phyloP scores from a whole-genome alignment of 441 rosid genomes.

The Kokia cookei region DNA sequence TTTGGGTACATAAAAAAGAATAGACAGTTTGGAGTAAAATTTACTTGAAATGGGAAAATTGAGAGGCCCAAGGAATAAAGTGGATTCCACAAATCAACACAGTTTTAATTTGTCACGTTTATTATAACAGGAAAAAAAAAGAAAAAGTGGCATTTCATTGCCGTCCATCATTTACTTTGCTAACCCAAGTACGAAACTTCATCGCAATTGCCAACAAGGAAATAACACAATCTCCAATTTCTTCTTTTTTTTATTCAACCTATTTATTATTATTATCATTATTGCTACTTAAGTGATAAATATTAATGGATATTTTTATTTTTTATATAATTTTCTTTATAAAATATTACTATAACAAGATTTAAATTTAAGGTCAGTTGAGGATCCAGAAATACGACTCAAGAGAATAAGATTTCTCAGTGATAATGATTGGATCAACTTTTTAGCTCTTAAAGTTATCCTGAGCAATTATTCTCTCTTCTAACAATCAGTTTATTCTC shows the following conservation, averaged over 20 bases:
- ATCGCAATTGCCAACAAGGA: neutral
- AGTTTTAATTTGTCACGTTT: neutral
- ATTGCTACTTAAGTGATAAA: too few relatives aligned
- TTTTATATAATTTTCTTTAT: too few relatives aligned
- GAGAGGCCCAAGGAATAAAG: neutral
- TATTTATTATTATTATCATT: too few relatives aligned
- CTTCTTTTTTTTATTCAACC: neutral
- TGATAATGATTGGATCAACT: too few relatives aligned
- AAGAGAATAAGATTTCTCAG: too few relatives aligned
- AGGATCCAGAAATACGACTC: too few relatives aligned
- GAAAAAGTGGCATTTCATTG: neutral
- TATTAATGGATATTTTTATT: too few relatives aligned
- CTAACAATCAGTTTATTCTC: rapidly evolving
- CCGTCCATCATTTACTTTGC: neutral
- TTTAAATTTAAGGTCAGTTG: too few relatives aligned
- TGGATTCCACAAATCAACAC: neutral
- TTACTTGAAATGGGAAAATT: neutral
- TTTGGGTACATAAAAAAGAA: neutral
- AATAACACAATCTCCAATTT: neutral
- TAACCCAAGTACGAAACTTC: neutral
- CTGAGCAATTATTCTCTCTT: too few relatives aligned
- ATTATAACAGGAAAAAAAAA: neutral
- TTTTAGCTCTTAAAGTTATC: too few relatives aligned
- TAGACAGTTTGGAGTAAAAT: neutral
- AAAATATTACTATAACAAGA: too few relatives aligned